Base-by-base conservation (phyloP, 2,329 filamentous ascomycete species). In the Nemania sp. region DNA sequence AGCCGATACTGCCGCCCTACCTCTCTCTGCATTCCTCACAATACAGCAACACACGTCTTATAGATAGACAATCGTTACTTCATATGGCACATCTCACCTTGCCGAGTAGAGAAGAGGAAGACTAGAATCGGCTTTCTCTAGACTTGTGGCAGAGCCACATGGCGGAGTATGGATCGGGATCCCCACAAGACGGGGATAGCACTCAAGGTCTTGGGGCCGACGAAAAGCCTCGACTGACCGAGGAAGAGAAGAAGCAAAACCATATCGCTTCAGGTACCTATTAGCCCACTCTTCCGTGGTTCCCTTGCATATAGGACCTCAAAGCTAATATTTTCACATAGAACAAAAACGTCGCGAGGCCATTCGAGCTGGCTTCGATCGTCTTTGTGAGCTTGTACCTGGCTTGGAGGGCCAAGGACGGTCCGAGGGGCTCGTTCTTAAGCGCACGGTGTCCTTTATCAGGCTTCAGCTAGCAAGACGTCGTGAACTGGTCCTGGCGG, bases 301-400 rank as follows among this genome's bases (percentile, higher is more conserved):
- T n/a, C 11, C 13, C 45, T 24, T 54, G 18, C 24, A 11, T 26
- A 5, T 11, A 41, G 22, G 35, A 57, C 4, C 13, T 13, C 7
- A n/a, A 47, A 0, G 13, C 67, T 68, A n/a, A 71, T 24, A 4
- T 18, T 26, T 13, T 10, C 2, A 38, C 24, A 20, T 20, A 79
- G 85, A 87, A 71, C 84, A 87, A 73, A 87, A 91, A 79, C 88
- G 90, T 41, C 88, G 90, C 52, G 87, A 89, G 65, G 92, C 91
- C 15, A 97, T 97, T 72, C 87, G 94, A 54, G 89, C 93, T 66
- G 93, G 92, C 64, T 97, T 97, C 78, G 93, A 97, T 79, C 87
- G 90, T 38, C 86, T 97, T 27, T 92, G 92, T 18, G 88, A 90
- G 61, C 85, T 97, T 35, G 93, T 97, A 0, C 94, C 94, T 0